A percentile compares a stretch with the other conserved stretches of the same genome.
Conservation (phyloP, 176 grass and related monocot species). For the Bolboschoenus planiculmis region DNA sequence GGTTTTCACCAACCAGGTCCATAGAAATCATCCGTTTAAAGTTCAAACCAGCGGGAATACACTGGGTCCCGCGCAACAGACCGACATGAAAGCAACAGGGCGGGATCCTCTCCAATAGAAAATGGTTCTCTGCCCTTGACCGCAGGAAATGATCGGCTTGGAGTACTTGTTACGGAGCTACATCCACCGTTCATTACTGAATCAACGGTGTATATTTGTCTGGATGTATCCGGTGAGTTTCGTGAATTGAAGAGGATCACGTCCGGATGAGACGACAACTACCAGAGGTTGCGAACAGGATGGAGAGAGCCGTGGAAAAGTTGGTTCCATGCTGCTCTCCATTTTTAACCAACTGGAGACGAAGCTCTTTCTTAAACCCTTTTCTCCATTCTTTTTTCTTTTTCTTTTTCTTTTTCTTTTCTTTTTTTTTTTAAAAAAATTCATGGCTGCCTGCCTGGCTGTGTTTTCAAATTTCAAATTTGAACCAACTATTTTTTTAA, state of each 20-base stretch:
- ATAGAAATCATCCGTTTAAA: background rate
- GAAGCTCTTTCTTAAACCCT: background rate
- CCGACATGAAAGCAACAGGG: background rate
- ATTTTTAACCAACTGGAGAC: background rate
- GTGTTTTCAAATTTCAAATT: background rate
- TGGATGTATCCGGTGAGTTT: background rate
- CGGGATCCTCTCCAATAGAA: background rate
- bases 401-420: background rate
- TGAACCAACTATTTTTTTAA: background rate
- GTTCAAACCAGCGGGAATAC: constrained; percentile 7
- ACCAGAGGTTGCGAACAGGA: background rate
- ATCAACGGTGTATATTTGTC: background rate
- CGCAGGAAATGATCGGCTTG: too few species aligned
- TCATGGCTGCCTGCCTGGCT: background rate
- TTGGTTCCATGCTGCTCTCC: background rate
- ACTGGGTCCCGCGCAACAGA: background rate
- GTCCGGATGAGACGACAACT: background rate
- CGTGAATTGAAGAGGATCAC: background rate
- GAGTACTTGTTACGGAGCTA: background rate
- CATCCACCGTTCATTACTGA: background rate
- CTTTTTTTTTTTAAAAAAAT: background rate
- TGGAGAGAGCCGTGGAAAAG: background rate
- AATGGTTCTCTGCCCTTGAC: background rate
- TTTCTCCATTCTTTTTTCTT: background rate
- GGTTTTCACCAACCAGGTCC: constrained; percentile 5